A percentile compares a stretch with the other conserved stretches of the same genome.
Conservation (phyloP, 2,329 filamentous ascomycete species). For the Paraphaeosphaeria sporulosa region DNA sequence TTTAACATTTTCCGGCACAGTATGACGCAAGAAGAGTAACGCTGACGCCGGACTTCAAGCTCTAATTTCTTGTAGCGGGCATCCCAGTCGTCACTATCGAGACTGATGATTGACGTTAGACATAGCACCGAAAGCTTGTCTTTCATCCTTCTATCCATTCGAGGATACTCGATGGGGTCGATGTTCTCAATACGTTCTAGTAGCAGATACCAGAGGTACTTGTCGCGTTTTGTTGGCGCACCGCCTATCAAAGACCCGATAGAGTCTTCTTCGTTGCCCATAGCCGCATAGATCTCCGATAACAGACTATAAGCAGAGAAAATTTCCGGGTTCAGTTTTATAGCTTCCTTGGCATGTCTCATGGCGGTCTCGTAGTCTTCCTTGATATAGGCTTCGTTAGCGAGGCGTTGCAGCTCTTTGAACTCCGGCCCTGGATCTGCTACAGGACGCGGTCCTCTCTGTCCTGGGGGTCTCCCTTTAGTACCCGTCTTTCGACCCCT, state of each 20-base stretch:
- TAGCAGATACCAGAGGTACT: conserved; percentile 65
- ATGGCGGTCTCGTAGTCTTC: conserved; percentile 63
- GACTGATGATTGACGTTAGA: conserved; percentile 58
- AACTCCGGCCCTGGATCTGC: conserved; percentile 76
- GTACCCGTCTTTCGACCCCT: conserved; percentile 33
- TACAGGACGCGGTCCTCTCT: conserved; percentile 59
- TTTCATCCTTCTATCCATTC: conserved; percentile 37
- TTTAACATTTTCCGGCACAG: conserved; percentile 63
- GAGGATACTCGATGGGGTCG: conserved; percentile 44
- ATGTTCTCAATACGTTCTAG: conserved; percentile 61
- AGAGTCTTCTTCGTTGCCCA: conserved; percentile 65
- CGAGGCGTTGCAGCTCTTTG: conserved; percentile 70
- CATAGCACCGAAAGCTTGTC: conserved; percentile 40
- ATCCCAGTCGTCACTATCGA: conserved; percentile 61
- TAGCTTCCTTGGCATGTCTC: conserved; percentile 42
- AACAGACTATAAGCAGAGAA: conserved; percentile 67
- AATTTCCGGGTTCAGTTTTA: conserved; percentile 65
- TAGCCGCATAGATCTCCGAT: conserved; percentile 64
- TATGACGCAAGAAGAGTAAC: conserved; percentile 41
- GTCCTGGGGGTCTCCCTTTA: conserved; percentile 39
- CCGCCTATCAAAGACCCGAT: conserved; percentile 65
- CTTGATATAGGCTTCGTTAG: conserved; percentile 72
- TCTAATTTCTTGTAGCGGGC: conserved; percentile 64
- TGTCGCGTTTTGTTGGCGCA: conserved; percentile 64
- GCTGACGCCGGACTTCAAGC: conserved; percentile 59